Base-by-base conservation (phyloP, 2,329 filamentous ascomycete genomes). In the Fusarium heterosporum region DNA sequence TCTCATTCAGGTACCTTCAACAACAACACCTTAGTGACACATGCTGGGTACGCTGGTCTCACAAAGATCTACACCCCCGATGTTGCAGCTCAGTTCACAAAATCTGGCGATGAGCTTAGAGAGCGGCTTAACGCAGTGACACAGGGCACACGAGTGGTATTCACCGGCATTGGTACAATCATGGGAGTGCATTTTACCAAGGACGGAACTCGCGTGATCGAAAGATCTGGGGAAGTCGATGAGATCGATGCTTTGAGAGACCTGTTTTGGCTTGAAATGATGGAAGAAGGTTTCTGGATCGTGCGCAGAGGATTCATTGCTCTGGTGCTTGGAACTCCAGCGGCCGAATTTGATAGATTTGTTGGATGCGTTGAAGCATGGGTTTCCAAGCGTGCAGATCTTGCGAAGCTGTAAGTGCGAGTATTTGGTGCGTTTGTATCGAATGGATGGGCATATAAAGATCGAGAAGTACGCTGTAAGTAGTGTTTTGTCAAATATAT, bases 1-100 rank as follows among this genome's bases (percentile, higher is more conserved):
- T 73, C 79, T 0, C 88, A 90, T 68, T 85, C 87, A 0, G 88
- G 88, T 3, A 90, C 89, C 0, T 90, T 89, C 74, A 90, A 90
- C 74, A 91, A 92, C 72, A 91, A 91, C 73, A 77, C 77, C 0
- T 75, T 90, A 8, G 84, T 84, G 3, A 90, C 90, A 81, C 78
- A 80, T 25, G 84, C 85, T 9, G 88, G 88, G 5, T 62, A 80
- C 49, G 75, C 74, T 6, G 80, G 77, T 0, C 70, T 82, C 7
- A 75, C 73, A 4, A 68, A 76, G 32, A 57, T 81, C 1, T 81
- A 76, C 41, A 76, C 79, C 1, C 71, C 75, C 6, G 72, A 75
- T 6, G 72, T 73, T 3, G 76, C 77, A 16, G 45, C 48, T 3
- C 64, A 57, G 5, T 77, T 80, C 55, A 79, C 77, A 10, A 65